These are phyloP conservation scores for Multifurca ochricompacta DNA, from an alignment of 768 basidiomycete species.

Conservation along the genomic window DNA sequence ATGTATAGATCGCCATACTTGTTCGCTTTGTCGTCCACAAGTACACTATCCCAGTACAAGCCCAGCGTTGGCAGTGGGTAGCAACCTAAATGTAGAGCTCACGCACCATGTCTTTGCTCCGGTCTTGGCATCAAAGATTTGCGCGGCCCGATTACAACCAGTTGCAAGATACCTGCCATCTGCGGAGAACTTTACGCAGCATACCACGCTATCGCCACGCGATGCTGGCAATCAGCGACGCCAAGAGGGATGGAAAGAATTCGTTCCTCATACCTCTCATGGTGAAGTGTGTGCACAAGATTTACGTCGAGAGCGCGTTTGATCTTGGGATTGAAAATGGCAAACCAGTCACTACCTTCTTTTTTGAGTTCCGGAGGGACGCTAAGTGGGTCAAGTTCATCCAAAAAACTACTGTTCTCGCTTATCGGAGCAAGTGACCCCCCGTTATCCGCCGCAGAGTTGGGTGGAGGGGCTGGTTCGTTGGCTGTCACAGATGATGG, in stretches of 20 bases:
- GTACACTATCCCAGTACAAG: constrained; percentile 40
- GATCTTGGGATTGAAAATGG: constrained; percentile 75
- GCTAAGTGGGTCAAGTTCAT: constrained; percentile 39
- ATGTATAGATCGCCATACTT: constrained; percentile 84
- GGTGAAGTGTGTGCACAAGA: constrained; percentile 80
- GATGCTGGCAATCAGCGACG: not conserved
- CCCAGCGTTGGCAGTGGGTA: not conserved
- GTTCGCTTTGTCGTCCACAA: constrained; percentile 67
- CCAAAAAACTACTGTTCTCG: constrained; percentile 32
- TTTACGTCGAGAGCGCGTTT: constrained; percentile 72
- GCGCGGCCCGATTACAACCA: constrained; percentile 92
- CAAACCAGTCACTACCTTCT: constrained; percentile 85
- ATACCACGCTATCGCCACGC: constrained; percentile 49
- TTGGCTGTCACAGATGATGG: constrained; percentile 8
- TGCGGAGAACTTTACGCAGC: constrained; percentile 90
- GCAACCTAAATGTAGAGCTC: not conserved
- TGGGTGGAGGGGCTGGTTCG: not conserved
- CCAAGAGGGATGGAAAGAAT: constrained; percentile 1
- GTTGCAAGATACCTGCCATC: constrained; percentile 92
- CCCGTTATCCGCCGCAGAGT: not conserved
- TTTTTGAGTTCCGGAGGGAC: constrained; percentile 53
- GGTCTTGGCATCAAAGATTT: constrained; percentile 89
- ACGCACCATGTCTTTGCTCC: constrained; percentile 77
- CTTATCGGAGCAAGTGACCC: constrained; percentile 20
- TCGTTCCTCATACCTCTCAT: constrained; percentile 60